phyloP scores from a whole-genome alignment of 768 basidiomycete genomes.

The Lanmaoa pseudosensibilis region DNA sequence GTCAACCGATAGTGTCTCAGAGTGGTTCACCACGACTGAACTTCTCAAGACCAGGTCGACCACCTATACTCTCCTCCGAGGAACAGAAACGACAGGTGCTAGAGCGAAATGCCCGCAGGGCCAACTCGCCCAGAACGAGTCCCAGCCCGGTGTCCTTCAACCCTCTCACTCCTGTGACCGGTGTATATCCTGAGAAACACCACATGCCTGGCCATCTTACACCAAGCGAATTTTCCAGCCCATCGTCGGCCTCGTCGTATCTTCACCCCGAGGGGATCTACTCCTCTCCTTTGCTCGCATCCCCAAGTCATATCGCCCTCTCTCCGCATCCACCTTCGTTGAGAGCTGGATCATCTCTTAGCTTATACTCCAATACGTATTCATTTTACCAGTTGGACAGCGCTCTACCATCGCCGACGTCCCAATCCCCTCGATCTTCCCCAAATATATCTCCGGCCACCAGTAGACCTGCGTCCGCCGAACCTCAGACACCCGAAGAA shows the following conservation, averaged over 20 bases:
- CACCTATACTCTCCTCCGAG: conserved; percentile 39
- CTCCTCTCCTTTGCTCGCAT: conserved; percentile 16
- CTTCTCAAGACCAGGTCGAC: conserved; percentile 64
- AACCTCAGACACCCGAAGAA: conserved; percentile 53
- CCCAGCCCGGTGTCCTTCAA: conserved; percentile 4
- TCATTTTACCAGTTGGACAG: conserved; percentile 65
- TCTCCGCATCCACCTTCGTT: conserved; percentile 37
- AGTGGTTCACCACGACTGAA: conserved; percentile 44
- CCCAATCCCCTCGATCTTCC: conserved; percentile 16
- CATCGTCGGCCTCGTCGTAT: conserved; percentile 5
- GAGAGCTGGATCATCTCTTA: conserved; percentile 39
- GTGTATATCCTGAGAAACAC: conserved; percentile 11
- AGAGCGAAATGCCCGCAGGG: conserved; percentile 55
- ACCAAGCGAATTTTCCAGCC: not conserved
- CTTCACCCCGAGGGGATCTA: conserved; percentile 20
- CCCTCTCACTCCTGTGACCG: conserved; percentile 26
- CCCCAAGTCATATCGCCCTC: conserved; percentile 17
- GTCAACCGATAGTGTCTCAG: conserved; percentile 42
- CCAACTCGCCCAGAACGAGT: conserved; percentile 31
- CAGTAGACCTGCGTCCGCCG: conserved; percentile 18
- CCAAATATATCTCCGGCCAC: conserved; percentile 15
- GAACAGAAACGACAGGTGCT: conserved; percentile 47
- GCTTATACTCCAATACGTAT: conserved; percentile 57
- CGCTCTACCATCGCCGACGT: conserved; percentile 44
- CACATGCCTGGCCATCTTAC: not conserved